These are phyloP conservation scores for Fusarium nodosum DNA, from an alignment of 2,329 filamentous ascomycete species.

Conservation along the genomic window DNA sequence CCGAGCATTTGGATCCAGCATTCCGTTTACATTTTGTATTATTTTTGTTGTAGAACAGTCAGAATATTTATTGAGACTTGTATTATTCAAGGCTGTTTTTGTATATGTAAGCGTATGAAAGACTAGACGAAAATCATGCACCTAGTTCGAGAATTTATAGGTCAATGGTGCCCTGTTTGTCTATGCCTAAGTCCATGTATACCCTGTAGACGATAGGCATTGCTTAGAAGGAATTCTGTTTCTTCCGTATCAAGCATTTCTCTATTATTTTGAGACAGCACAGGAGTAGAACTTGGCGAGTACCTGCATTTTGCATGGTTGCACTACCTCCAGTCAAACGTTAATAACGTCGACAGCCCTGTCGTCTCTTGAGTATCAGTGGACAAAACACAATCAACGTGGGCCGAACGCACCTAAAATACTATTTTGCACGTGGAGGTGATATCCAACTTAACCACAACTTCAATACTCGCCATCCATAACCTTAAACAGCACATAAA, in stretches of 20 bases:
- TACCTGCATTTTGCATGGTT: neutral
- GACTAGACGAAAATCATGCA: neutral
- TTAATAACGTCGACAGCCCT: neutral
- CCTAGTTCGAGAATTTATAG: neutral
- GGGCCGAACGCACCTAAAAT: slow-evolving; percentile 24
- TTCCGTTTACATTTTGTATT: slow-evolving; percentile 8
- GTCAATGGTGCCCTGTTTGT: too few relatives aligned
- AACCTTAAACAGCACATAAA: neutral
- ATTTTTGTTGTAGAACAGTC: neutral
- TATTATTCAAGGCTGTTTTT: neutral
- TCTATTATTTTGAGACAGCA: neutral
- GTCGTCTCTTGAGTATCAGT: neutral
- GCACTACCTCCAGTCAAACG: slow-evolving; percentile 4
- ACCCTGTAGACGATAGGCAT: neutral
- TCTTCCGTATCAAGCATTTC: neutral
- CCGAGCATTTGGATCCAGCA: slow-evolving; percentile 22
- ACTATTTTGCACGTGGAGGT: slow-evolving; percentile 15
- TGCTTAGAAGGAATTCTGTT: neutral
- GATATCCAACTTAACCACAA: slow-evolving; percentile 28
- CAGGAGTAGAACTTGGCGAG: neutral
- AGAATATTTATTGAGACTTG: neutral
- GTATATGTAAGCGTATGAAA: neutral
- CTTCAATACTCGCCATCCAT: slow-evolving; percentile 3
- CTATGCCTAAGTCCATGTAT: neutral
- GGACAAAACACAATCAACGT: slow-evolving; percentile 1